These are phyloP conservation scores for Dryadomyces quercivorus DNA, from an alignment of 2,329 filamentous ascomycete genomes.

Conservation along the genomic window DNA sequence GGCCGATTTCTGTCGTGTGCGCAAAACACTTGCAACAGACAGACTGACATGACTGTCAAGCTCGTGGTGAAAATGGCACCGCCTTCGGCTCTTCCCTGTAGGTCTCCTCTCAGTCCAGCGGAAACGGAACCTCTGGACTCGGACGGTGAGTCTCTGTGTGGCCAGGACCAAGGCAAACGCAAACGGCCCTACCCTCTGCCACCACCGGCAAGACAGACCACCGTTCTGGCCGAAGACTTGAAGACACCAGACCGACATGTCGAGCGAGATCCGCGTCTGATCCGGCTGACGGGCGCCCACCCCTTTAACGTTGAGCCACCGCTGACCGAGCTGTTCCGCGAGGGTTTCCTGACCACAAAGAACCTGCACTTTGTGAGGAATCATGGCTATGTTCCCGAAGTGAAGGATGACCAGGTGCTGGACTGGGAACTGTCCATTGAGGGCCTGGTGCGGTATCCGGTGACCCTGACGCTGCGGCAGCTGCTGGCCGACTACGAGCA, in stretches of 20 bases:
- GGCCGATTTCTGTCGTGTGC: no score
- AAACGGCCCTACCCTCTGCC: slow-evolving; percentile 49
- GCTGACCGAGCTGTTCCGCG: slow-evolving; percentile 61
- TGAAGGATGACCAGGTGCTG: slow-evolving; percentile 58
- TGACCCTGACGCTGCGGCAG: slow-evolving; percentile 59
- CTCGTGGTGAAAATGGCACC: no score
- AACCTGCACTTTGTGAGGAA: slow-evolving; percentile 89
- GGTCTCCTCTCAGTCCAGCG: slow-evolving; percentile 6
- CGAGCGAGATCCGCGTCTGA: slow-evolving; percentile 65
- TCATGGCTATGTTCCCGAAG: slow-evolving; percentile 70
- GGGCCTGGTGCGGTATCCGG: slow-evolving; percentile 67
- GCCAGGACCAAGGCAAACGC: not conserved
- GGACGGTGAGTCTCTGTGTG: not conserved
- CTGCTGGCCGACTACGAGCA: slow-evolving; percentile 66
- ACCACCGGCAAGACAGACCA: slow-evolving; percentile 46
- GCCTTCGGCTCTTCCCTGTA: not conserved
- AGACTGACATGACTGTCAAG: no score
- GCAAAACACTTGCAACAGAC: no score
- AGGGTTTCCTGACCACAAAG: slow-evolving; percentile 75
- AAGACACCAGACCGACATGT: slow-evolving; percentile 48
- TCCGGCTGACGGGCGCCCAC: slow-evolving; percentile 77
- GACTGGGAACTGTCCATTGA: slow-evolving; percentile 77
- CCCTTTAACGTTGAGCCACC: slow-evolving; percentile 88
- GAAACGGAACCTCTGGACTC: slow-evolving; percentile 3
- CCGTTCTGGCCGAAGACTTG: slow-evolving; percentile 61